Base-by-base conservation (phyloP, 2,329 filamentous ascomycete genomes). In the Fusarium irregulare region DNA sequence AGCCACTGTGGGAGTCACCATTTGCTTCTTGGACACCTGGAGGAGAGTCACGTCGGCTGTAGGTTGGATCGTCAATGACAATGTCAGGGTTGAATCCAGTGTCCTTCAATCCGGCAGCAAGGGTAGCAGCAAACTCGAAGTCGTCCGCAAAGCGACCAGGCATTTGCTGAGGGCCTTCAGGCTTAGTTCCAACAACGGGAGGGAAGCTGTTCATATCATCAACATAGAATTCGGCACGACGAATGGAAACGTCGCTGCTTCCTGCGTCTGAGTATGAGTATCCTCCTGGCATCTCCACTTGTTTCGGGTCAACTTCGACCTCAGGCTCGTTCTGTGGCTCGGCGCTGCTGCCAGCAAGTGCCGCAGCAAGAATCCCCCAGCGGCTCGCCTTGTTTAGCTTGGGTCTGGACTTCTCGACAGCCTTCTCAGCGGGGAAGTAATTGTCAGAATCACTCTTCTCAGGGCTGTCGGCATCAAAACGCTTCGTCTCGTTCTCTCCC, bases 11-110 rank as follows among this genome's bases (percentile, higher is more conserved):
- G 16, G 71, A 67, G 59, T 79, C 78, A 4, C 78, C 78, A 23
- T 75, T 76, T 7, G 78, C 73, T 53, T 87, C 85, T 68, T 88
- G 85, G 6, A 88, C 86, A 7, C 86, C 86, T 6, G 89, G 88
- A 10, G 90, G 88, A 2, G 89, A 91, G 56, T 88, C 86, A 28
- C 91, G 88, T 53, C 84, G 85, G 68, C 87, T 87, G 73, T 89
- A 93, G 2, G 78, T 81, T 0, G 88, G 87, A 71, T 93, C 85
- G 47, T 92, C 83, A 37, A 91, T 90, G 47, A 93, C 88, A 60
- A 93, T 88, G 42, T 91, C 86, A 7, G 90, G 88, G 73, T 92
- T 86, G 68, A 93, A 93, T 0, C 91, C 91, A 47, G 89, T 87
- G n/a, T 89, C 86, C 75, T 90, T 81, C 50, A 92, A 83, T 3